Percentiles rank a stretch among this genome's conserved stretches.
These are phyloP conservation scores for Poa pratensis DNA, from an alignment of 176 grass and related monocot species.

Conservation along the genomic window DNA sequence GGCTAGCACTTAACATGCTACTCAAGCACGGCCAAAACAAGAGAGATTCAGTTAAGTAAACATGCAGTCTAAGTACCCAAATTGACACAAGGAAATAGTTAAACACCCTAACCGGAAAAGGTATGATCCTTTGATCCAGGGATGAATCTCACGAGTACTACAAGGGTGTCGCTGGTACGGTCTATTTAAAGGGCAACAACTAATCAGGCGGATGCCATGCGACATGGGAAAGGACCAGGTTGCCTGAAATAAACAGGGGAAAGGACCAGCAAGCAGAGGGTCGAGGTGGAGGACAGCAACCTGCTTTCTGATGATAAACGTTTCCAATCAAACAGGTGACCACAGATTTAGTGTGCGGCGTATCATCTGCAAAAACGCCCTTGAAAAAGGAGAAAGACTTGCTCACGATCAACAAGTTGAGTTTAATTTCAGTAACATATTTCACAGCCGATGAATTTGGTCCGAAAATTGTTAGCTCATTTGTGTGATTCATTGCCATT, in stretches of 20 bases:
- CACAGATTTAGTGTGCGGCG: not conserved
- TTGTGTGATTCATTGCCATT: no score
- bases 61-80: no score
- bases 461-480: no score
- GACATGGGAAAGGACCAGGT: slow-evolving; percentile 13
- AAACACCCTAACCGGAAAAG: no score
- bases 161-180: not conserved
- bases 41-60: no score
- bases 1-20: not conserved
- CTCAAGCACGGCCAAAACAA: not conserved
- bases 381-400: not conserved
- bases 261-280: slow-evolving; percentile 14
- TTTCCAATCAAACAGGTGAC: not conserved
- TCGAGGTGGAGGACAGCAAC: not conserved
- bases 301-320: slow-evolving; percentile 5
- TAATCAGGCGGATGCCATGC: slow-evolving; percentile 1
- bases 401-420: no score
- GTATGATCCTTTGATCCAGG: not conserved
- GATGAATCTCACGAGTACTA: not conserved
- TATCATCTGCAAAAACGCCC: not conserved
- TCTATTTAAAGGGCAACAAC: not conserved
- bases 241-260: not conserved
- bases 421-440: no score
- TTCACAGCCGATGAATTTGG: no score
- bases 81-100: no score